Evolutionary conservation across 495 filamentous ascomycete genomes (phyloP).

Genomic region (Parathielavia hyrcaniae): DNA sequence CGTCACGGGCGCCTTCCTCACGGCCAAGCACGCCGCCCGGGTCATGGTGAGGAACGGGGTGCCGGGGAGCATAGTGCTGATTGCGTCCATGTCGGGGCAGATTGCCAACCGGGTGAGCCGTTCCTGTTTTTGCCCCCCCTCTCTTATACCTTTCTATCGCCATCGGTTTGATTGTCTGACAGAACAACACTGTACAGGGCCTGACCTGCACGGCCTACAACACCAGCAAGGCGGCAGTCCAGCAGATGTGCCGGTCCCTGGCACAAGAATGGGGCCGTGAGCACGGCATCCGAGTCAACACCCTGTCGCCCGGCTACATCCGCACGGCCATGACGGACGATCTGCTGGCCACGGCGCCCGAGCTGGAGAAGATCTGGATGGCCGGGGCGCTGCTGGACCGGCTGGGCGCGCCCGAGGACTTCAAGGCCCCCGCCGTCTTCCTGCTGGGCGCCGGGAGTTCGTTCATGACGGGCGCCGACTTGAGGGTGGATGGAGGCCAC

Average conservation of each 20-base stretch:
- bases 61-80: background rate
- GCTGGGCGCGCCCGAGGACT: conserved; percentile 1
- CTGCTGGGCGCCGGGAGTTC: background rate
- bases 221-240: conserved; percentile 5
- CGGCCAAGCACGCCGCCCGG: conserved; percentile 4
- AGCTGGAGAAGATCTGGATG: conserved; percentile 9
- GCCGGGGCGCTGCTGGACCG: background rate
- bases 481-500: conserved; percentile 3
- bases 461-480: conserved; percentile 4
- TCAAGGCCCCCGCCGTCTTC: conserved; percentile 2
- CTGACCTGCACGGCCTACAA: conserved; percentile 6
- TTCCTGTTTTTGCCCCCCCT: background rate
- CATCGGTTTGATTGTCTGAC: no score
- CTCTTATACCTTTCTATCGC: no score
- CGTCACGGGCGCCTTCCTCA: conserved; percentile 1
- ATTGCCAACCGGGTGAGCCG: background rate
- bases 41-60: background rate
- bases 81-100: conserved; percentile 8
- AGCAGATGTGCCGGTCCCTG: conserved; percentile 6
- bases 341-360: background rate
- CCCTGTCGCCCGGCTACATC: conserved; percentile 2
- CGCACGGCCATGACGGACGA: conserved; percentile 7
- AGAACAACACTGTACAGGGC: background rate
- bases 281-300: conserved; percentile 2
- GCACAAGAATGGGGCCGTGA: conserved; percentile 1